These are phyloP conservation scores for Metschnikowia lachancei DNA, from an alignment of 805 yeast genomes.

Conservation along the genomic window DNA sequence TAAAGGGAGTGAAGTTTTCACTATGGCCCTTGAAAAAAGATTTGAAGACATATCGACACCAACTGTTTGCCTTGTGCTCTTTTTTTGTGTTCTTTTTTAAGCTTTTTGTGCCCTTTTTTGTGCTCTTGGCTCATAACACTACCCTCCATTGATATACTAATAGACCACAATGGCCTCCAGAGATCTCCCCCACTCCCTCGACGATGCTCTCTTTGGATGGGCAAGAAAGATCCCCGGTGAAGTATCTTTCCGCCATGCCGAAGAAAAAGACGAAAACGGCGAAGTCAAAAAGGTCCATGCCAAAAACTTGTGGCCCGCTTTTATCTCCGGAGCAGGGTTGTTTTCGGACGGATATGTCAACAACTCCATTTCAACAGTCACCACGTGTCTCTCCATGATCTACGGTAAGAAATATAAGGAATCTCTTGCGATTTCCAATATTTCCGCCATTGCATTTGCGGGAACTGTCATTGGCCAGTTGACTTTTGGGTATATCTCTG, in stretches of 20 bases:
- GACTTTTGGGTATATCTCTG: constrained; percentile 75
- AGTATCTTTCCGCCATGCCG: constrained; percentile 6
- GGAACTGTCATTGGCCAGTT: constrained; percentile 91
- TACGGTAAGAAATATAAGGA: constrained; percentile 62
- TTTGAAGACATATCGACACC: too few relatives aligned
- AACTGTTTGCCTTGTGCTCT: too few relatives aligned
- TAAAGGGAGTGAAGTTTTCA: too few relatives aligned
- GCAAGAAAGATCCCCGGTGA: constrained; percentile 16
- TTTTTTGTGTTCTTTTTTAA: too few relatives aligned
- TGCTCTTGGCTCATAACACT: too few relatives aligned
- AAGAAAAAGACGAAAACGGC: constrained; percentile 16
- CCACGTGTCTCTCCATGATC: constrained; percentile 62
- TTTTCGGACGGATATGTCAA: constrained; percentile 93
- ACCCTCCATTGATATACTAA: too few relatives aligned
- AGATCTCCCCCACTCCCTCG: constrained; percentile 20
- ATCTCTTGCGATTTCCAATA: constrained; percentile 73
- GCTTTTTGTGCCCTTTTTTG: too few relatives aligned
- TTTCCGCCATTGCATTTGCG: constrained; percentile 83
- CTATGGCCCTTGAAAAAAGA: too few relatives aligned
- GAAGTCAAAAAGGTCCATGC: constrained; percentile 19
- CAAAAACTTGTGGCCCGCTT: constrained; percentile 32
- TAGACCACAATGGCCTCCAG: constrained; percentile 20
- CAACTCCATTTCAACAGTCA: constrained; percentile 75
- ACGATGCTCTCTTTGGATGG: constrained; percentile 17
- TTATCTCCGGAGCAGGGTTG: constrained; percentile 79